Base-by-base conservation (phyloP, 164 flowering plant species). In the Annona cherimola region DNA sequence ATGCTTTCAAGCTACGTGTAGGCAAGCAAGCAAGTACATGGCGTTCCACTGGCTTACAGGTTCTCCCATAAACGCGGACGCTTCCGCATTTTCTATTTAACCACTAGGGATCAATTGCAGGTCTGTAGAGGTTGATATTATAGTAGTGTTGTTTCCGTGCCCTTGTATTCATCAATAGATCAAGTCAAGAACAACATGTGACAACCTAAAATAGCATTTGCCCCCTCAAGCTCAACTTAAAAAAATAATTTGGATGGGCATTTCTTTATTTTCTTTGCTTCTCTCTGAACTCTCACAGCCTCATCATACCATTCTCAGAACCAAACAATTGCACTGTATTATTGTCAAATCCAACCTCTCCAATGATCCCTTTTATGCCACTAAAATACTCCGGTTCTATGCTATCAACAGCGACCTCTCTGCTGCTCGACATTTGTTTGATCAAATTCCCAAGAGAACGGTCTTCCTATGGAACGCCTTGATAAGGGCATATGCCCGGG, bases 381-480 rank as follows among this genome's bases (percentile, higher is more conserved):
- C 98, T 4, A 83, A 69, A 71, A 46, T 90, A 66, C 71, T 85
- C 0, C 83, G 91, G 18, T 79, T 86, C 57, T 94, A 92, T 40
- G 88, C 88, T 6, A 4, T 84, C 42, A 86, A 85, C 69, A 44
- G 72, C 41, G 83, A 84, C 44, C 83, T 89, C 45, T 9, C 41
- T 42, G 77, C 82, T 46, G 92, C 97, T 1, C 88, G 83, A 69
- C 69, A 76, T 4, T 42, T 92, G 87, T 94, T 92, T 72, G 91
- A 90, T 26, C 59, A 69, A 84, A 83, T 71, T 80, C 83, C 89
- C 61, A 63, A 79, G 4, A 62, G 81, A 80, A 90, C 83, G 55
- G 84, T 88, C 35, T 94, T 76, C 71, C 89, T 90, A 4, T 94
- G 98, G 97, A 94, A 91, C 73, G 84, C 98, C 68, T 88, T 90